Percentiles rank a stretch among this genome's conserved stretches.
These are phyloP conservation scores for Torrubiellomyces zombiae DNA, from an alignment of 2,329 filamentous ascomycete genomes.

Conservation along the genomic window DNA sequence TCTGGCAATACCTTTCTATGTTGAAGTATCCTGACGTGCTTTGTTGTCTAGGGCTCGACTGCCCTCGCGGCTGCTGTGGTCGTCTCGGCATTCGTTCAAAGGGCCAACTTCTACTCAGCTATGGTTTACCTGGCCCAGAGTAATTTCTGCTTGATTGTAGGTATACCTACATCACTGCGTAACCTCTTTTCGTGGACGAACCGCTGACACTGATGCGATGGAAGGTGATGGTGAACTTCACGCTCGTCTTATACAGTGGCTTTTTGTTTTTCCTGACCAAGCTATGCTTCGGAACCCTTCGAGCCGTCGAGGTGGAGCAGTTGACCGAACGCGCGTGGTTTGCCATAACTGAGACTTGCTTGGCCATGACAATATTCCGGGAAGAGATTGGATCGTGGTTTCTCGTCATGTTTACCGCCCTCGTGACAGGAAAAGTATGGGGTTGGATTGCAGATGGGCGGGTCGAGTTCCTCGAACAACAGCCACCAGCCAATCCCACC, in stretches of 20 bases:
- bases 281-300: constrained; percentile 76
- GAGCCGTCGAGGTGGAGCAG: constrained; percentile 90
- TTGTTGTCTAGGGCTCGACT: constrained; percentile 55
- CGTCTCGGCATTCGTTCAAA: constrained; percentile 80
- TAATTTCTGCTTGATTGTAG: constrained; percentile 82
- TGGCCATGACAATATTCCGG: constrained; percentile 96
- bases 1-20: background rate
- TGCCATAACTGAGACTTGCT: constrained; percentile 85
- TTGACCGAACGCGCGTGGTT: constrained; percentile 98
- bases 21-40: constrained; percentile 8
- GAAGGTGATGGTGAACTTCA: constrained; percentile 80
- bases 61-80: constrained; percentile 72
- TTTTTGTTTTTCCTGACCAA: constrained; percentile 79
- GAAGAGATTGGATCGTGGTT: constrained; percentile 93
- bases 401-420: constrained; percentile 83
- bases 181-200: no score
- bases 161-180: constrained; percentile 11
- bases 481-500: constrained; percentile 74
- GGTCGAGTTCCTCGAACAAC: constrained; percentile 87
- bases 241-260: constrained; percentile 63
- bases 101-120: constrained; percentile 95
- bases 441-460: constrained; percentile 94
- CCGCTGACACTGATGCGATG: constrained; percentile 4
- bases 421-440: constrained; percentile 93
- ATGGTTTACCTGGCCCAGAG: constrained; percentile 94